Base-by-base conservation (phyloP, 768 basidiomycete genomes). In the Phaeolepiota aurea region DNA sequence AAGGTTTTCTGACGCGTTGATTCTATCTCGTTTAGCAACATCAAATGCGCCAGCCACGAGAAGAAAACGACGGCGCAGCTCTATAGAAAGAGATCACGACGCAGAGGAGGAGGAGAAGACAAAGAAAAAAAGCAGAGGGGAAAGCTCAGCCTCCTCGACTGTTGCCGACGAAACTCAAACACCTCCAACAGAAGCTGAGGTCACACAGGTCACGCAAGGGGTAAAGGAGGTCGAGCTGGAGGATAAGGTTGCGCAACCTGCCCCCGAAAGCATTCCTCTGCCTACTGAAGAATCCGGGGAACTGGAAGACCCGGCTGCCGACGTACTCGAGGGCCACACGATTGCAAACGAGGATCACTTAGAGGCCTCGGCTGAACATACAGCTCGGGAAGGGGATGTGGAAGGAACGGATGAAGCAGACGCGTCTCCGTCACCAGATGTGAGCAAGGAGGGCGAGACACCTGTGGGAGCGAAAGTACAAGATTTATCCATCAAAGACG, bases 11-110 rank as follows among this genome's bases (percentile, higher is more conserved):
- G 33, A 34, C 40, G 33, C 35, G 39, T 50, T 45, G 25, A 43
- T 43, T 42, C 42, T 32, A 38, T 20, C 23, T 37, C 19, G 19
- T 37, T 28, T 51, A 87, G 84, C 82, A 20, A 84, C 85, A 1
- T 85, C 84, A 18, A 82, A 76, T 51, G 82, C 84, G 2, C 83
- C 84, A 0, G 74, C 74, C 34, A 76, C 75, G 25, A 77, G 77
- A 19, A 68, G 71, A 15, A 87, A 86, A 61, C 78, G 85, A 48
- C 74, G 77, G 31, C 51, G 76, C 53, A 80, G 78, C 63, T 61
- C 61, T 18, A 57, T 65, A 16, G 71, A 72, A 39, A 59, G 62
- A 43, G 63, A 71, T 46, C 32, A 62, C 45, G 65, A 59, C 12
- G 63, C 64, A 9, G 61, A 61, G 3, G 66, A 70, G 34, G 67